Base-by-base conservation (phyloP, 2,329 filamentous ascomycete genomes). In the Fusarium concolor region DNA sequence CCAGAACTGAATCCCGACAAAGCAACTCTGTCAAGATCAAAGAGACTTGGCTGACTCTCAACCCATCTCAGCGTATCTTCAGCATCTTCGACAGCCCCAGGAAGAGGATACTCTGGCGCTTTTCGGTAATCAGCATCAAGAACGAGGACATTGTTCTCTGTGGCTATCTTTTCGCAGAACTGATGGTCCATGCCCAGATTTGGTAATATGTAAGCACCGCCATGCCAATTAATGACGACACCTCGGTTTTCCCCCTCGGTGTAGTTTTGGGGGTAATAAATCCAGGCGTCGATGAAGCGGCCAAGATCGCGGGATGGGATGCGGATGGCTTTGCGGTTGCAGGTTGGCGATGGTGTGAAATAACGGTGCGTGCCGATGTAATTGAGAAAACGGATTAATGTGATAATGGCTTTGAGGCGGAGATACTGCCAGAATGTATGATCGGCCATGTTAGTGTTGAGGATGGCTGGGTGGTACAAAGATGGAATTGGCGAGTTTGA, bases 1-100 rank as follows among this genome's bases (percentile, higher is more conserved):
- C 85, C 85, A 0, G 81, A 80, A 11, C 80, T 82, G 44, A 82
- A 82, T 0, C 84, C 84, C 8, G 80, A 82, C 0, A 85, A 44
- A 3, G 80, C 83, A 10, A 86, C 67, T 1, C 74, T 68, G 1
- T 70, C 62, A 2, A 74, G 61, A 67, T 82, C 76, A 24, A 79
- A 77, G 14, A 70, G 57, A 17, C 68, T 72, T 1, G 65, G 43
- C 38, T 68, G 73, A 2, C 72, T 62, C n/a, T 55, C 51, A 2
- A 79, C 63, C 81, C 79, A 45, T 46, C 62, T 53, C 2, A 74
- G 15, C 2, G 77, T 74, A 59, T 85, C 82, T 56, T 84, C 43
- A 71, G 78, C 68, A 10, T 75, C 73, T 14, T 75, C 54, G 1
- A 65, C 17, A 12, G 70, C 65, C 10, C 76, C 76, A 0, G 83